Base-by-base conservation (phyloP, 1,284 basidiomycete species). In the Ustilago hordei region DNA sequence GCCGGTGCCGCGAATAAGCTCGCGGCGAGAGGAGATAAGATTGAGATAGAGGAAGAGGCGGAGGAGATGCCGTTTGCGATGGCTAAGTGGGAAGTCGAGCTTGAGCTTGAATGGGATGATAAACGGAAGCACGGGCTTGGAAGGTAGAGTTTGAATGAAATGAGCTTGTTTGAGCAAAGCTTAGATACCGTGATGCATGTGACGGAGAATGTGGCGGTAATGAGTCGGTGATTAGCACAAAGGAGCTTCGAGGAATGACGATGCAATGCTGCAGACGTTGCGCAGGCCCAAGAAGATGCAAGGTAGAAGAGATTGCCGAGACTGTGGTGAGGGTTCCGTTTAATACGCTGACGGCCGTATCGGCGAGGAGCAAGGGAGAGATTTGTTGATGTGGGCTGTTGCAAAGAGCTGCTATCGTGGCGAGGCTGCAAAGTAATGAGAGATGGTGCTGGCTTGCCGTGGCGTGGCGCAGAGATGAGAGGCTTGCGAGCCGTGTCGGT, bases 121-220 rank as follows among this genome's bases (percentile, higher is more conserved):
- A 19, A 11, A 31, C 8, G 17, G 34, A 34, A 54, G 35, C 52
- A 35, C 52, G 32, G 52, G 52, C 12, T 54, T 36, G 52, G 52
- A 54, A 54, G 52, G 11, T 7, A 6, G 52, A 54, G 35, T 34
- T 38, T 36, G 23, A 54, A 36, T 54, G 52, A 54, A 54, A 54
- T 54, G 52, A 54, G 34, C 32, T 54, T 32, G 31, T 13, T 17
- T 50, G 11, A 50, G n/a, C 48, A 50, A 50, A 50, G 48, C 48
- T 31, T 12, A 50, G 48, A 50, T 50, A 32, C 48, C 31, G 48
- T 31, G 48, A 31, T 31, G 48, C 9, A 11, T 50, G 1, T 13
- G 23, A 28, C 7, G 48, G 28, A n/a, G 48, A 50, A 50, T 13
- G 19, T 9, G 45, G 1, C n/a, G 7, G 39, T 15, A 6, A n/a